Evolutionary conservation across 139 green algal genomes (phyloP), one percentile per base, ranked within the genome.

Genomic region (Chlorella sp.): DNA sequence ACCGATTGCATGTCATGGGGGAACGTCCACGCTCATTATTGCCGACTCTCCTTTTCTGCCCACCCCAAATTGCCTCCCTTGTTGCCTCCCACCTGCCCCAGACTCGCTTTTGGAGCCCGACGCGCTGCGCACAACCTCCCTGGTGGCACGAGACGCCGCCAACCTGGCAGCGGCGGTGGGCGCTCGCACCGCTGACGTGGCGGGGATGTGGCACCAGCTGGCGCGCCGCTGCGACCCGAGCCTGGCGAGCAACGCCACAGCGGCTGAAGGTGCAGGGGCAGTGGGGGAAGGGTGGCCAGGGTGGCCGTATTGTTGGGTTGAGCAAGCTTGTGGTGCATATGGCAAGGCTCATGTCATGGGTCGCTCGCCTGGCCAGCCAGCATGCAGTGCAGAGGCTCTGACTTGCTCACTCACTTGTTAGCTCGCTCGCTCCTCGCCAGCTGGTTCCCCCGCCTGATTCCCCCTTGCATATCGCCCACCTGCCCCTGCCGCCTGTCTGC

Each of bases 161-260:
- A 18, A 53, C 37, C 78, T 83, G 78, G 78, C 78, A 18, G 39
- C 39, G 4, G 78, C 78, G 78, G 39, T 83, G 78, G 78, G 78
- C 22, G 78, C 78, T 28, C 78, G 78, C 39, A 16, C 78, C 0
- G 19, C 39, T 0, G 78, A 83, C 37, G 57, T 83, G 78, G 78
- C 78, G 36, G 37, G n/a, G 22, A 40, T 83, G 39, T 83, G 78
- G 78, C 42, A 57, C 78, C 78, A 83, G 78, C 78, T 83, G 78
- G 78, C 78, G 26, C 78, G 39, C 0, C 78, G 37, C 24, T n/a
- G 42, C 9, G 39, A 83, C 78, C 78, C 78, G 0, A 18, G 24
- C 39, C 22, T 83, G 37, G 40, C 37, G 7, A 26, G 22, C 19
- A 32, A 11, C 21, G 39, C 22, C 15, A 57, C 26, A 26, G 11